Conservation (phyloP, 352 stramenopile species). For the Globisporangium spiculum region DNA sequence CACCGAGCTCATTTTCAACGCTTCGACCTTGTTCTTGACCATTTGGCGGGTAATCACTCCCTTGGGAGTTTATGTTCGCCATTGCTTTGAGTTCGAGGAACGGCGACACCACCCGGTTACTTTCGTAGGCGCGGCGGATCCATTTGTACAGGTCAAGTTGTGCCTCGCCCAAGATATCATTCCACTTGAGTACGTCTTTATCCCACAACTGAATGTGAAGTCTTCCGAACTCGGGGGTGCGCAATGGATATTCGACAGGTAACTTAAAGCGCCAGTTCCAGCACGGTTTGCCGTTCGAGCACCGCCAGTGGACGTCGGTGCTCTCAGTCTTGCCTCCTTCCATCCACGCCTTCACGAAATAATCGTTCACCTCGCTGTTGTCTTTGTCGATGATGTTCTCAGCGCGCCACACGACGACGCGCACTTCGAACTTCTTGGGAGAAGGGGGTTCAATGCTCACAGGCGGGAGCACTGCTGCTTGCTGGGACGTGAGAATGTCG, state of each 20-base stretch:
- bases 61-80: neutral
- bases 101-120: conserved; percentile 48
- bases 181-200: conserved; percentile 92
- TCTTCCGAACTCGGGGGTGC: conserved; percentile 75
- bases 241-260: conserved; percentile 74
- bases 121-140: conserved; percentile 63
- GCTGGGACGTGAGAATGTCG: conserved; percentile 82
- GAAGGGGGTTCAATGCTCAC: conserved; percentile 66
- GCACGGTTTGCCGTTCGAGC: conserved; percentile 84
- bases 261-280: conserved; percentile 94
- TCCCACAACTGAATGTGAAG: conserved; percentile 93
- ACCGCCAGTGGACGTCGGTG: conserved; percentile 92
- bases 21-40: neutral
- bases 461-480: conserved; percentile 60
- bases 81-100: conserved; percentile 62
- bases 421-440: conserved; percentile 80
- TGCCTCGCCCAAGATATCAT: conserved; percentile 86
- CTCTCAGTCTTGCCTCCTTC: conserved; percentile 50
- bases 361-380: conserved; percentile 87
- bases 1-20: neutral
- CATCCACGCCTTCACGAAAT: conserved; percentile 92
- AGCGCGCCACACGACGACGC: conserved; percentile 88
- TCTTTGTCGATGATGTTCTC: conserved; percentile 78
- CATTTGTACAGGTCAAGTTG: conserved; percentile 86
- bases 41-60: neutral